Conservation (phyloP, 768 basidiomycete genomes). For the Suillus variegatus region DNA sequence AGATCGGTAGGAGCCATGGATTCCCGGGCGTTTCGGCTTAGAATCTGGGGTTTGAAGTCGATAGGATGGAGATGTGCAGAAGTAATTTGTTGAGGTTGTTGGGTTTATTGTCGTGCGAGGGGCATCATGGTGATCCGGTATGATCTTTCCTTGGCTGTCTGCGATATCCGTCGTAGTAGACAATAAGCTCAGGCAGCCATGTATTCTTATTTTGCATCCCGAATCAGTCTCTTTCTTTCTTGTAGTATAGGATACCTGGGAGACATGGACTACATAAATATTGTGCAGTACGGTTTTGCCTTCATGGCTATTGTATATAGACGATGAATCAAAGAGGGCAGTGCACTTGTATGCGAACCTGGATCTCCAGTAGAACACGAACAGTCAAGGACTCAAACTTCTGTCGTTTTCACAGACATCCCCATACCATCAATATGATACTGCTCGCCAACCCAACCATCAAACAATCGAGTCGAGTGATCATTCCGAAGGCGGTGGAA, state of each 20-base stretch:
- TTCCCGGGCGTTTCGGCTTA: not conserved
- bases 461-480: slow-evolving; percentile 73
- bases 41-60: not conserved
- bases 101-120: not conserved
- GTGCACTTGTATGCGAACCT: too few species aligned
- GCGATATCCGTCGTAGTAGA: not conserved
- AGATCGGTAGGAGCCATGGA: not conserved
- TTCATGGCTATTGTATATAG: too few species aligned
- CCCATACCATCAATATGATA: slow-evolving; percentile 80
- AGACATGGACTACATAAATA: not conserved
- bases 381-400: not conserved
- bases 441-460: slow-evolving; percentile 85
- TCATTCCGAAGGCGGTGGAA: slow-evolving; percentile 64
- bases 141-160: not conserved
- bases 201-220: not conserved
- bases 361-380: not conserved
- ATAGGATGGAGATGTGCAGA: too few species aligned
- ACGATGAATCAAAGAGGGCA: not conserved
- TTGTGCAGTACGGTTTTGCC: not conserved
- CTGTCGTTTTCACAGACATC: slow-evolving; percentile 13
- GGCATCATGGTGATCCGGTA: not conserved
- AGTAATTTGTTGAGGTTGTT: not conserved
- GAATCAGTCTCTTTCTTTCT: not conserved
- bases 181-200: not conserved
- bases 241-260: not conserved